Evolutionary conservation across 371 early-diverging fungal genomes (phyloP), one percentile per base, ranked within the genome.

Genomic region (Rhizomucor pusillus): DNA sequence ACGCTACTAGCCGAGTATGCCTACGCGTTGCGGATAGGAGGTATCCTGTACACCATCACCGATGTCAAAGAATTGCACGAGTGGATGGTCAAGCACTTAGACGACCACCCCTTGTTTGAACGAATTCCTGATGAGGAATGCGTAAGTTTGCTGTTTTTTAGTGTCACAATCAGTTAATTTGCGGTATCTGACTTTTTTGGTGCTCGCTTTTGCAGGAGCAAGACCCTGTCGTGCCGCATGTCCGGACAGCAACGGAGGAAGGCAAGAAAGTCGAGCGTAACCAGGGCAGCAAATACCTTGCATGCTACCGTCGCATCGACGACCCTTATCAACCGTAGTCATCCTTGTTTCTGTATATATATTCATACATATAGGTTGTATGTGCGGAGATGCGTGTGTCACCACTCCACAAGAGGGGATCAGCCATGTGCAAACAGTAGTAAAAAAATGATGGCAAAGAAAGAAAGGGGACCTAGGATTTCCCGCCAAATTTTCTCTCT

Each of bases 211-310:
- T 52, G 33, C 71, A 86, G 86, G 84, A 82, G 20, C 73, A 69
- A 39, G 99, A 99, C 69, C 93, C 94, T 20, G 92, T 90, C 46
- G 84, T 94, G 23, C 86, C 81, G 22, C 86, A 88, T 54, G 93
- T 94, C 13, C 77, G 89, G 55, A 78, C 80, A 46, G 89, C 90
- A 35, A 99, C 98, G 6, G 99, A 99, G 75, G 99, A 99, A 68
- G 97, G 97, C 22, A 93, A 93, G 63, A 98, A 98, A 74, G 99
- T 99, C 12, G 93, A 75, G 35, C 78, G 99, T 52, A 97, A 97
- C 73, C 80, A 91, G 54, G 98, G 99, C 18, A 86, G 86, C 64
- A 99, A 99, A 71, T 95, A 81, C 62, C 71, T 95, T 54, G 97
- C 96, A 23, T 90, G 90, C 66, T 99, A 92, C 66, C 78, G 92